Evolutionary conservation across 2,329 filamentous ascomycete species (phyloP).

Genomic region (Scorias spongiosa): DNA sequence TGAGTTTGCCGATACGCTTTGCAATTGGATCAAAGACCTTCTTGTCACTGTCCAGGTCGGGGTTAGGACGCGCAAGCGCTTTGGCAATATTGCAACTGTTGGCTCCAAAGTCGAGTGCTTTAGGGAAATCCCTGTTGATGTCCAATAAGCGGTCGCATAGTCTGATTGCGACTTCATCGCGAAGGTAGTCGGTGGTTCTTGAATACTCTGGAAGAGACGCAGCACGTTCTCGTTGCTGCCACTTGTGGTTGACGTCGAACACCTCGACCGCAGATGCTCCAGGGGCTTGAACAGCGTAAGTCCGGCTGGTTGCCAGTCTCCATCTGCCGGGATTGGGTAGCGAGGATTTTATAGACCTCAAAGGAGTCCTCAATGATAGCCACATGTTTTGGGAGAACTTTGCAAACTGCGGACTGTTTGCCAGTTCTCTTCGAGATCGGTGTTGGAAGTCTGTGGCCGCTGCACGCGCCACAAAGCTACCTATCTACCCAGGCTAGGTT

Average conservation of each 20-base stretch:
- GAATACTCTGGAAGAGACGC: constrained; percentile 55
- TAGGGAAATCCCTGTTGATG: constrained; percentile 75
- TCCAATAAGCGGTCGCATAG: constrained; percentile 79
- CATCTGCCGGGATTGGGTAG: too few species aligned
- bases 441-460: too few species aligned
- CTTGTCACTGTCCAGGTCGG: constrained; percentile 48
- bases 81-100: constrained; percentile 91
- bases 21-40: constrained; percentile 52
- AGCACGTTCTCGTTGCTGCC: constrained; percentile 78
- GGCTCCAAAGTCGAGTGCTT: constrained; percentile 81
- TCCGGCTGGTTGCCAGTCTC: neutral
- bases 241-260: constrained; percentile 80
- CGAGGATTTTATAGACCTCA: too few species aligned
- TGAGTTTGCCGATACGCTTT: constrained; percentile 55
- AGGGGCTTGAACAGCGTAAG: constrained; percentile 63
- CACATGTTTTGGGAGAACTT: too few species aligned
- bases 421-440: too few species aligned
- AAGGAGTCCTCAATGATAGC: too few species aligned
- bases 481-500: too few species aligned
- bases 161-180: constrained; percentile 76
- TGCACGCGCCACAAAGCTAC: too few species aligned
- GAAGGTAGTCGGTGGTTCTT: constrained; percentile 76
- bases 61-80: constrained; percentile 43
- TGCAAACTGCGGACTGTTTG: too few species aligned
- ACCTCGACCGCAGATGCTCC: constrained; percentile 71